Evolutionary conservation across 805 yeast genomes (phyloP), one percentile per base, ranked within the genome.

Genomic region (Hanseniaspora pseudoguilliermondii): DNA sequence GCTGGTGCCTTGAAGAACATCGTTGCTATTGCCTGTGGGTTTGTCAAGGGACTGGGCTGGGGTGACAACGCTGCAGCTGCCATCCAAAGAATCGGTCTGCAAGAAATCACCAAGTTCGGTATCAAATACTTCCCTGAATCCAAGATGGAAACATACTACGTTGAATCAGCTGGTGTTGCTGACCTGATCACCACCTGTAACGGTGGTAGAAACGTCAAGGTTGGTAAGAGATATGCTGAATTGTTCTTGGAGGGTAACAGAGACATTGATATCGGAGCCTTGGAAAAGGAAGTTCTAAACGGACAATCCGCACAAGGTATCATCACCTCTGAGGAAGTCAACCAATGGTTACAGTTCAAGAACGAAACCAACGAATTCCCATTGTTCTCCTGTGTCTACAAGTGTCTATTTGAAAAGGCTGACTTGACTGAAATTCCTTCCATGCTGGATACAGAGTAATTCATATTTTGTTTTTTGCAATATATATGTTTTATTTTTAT

Each of bases 61-160:
- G 98, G 98, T 70, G 96, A 89, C 72, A 93, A 93, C 69, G 97
- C 98, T 61, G 89, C 91, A 72, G 84, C 97, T 56, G 98, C 97
- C 46, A 83, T 93, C 64, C 95, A 91, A 90, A 81, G 98, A 74
- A 84, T 91, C 62, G 98, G 98, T 49, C 73, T 93, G 61, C 78
- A 84, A 65, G 98, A 93, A 74, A 87, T 86, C 66, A 85, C 90
- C 69, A 79, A 79, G 67, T 93, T 93, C 70, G 93, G 95, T 43
- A 76, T 80, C 65, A 76, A 75, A 63, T 90, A 86, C 73, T 93
- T 81, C 82, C 90, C 83, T 42, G 80, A 77, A 59, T 81, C 86
- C 62, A 72, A 79, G 59, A 78, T 85, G 34, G 75, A 81, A 57
- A 93, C 98, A 29, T 90, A 90, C 71, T 86, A 95, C 60, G 84